Evolutionary conservation across 805 yeast species (phyloP).

Genomic region (Candida orba): DNA sequence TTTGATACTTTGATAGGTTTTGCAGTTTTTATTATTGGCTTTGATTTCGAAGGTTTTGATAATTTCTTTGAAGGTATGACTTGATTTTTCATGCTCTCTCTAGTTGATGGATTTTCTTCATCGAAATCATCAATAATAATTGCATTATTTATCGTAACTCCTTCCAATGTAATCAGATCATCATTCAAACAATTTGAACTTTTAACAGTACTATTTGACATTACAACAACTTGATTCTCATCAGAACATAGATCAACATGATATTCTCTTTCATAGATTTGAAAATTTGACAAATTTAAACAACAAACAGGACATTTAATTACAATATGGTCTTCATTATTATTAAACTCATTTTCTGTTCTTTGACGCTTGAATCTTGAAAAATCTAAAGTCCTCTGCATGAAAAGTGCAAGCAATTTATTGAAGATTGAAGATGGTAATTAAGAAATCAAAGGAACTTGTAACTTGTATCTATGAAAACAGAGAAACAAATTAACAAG

Average conservation of each 20-base stretch:
- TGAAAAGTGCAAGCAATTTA: neutral
- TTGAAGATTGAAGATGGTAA: neutral
- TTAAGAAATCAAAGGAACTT: neutral
- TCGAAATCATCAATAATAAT: neutral
- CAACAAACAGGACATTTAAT: conserved; percentile 47
- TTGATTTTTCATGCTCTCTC: conserved; percentile 8
- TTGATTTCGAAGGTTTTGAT: conserved; percentile 17
- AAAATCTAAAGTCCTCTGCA: conserved; percentile 7
- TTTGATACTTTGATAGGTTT: neutral
- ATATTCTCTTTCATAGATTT: conserved; percentile 35
- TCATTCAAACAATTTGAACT: neutral
- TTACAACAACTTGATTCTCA: neutral
- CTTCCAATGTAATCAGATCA: neutral
- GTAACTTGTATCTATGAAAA: no score
- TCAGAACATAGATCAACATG: conserved; percentile 52
- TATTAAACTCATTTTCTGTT: neutral
- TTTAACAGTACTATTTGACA: neutral
- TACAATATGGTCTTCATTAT: neutral
- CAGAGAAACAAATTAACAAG: no score
- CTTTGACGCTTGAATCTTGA: neutral
- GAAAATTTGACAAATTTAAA: conserved; percentile 30
- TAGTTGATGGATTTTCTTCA: conserved; percentile 8
- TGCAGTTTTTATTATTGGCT: neutral
- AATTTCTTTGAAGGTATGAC: conserved; percentile 6
- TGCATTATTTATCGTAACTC: conserved; percentile 24